Conservation (phyloP, 768 basidiomycete genomes). For the Calocera viscosa region DNA sequence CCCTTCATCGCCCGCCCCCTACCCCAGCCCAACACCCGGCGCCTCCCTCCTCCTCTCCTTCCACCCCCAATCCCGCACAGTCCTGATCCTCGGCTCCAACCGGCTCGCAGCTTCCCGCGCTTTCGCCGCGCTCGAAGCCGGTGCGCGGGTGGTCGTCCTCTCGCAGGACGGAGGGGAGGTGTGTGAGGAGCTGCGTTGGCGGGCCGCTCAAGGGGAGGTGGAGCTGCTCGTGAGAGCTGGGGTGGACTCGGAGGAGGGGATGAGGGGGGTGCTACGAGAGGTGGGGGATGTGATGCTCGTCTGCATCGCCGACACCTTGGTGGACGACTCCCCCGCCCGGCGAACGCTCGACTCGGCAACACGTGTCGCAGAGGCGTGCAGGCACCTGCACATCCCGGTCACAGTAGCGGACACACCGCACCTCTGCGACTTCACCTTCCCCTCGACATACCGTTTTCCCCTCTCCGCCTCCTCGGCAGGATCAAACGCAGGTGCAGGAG, state of each 20-base stretch:
- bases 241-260: constrained; percentile 34
- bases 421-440: constrained; percentile 81
- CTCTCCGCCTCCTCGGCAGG: constrained; percentile 25
- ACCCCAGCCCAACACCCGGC: constrained; percentile 32
- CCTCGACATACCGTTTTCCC: constrained; percentile 70
- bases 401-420: constrained; percentile 81
- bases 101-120: constrained; percentile 72
- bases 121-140: constrained; percentile 69
- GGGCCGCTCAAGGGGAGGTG: constrained; percentile 31
- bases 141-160: constrained; percentile 56
- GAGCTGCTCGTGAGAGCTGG: constrained; percentile 48
- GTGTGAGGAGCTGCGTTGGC: constrained; percentile 63
- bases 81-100: constrained; percentile 68
- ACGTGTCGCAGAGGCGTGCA: constrained; percentile 45
- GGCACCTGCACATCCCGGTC: constrained; percentile 49
- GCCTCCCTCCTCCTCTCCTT: constrained; percentile 74
- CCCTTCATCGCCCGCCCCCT: constrained; percentile 12
- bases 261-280: constrained; percentile 38
- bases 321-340: constrained; percentile 26
- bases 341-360: constrained; percentile 44
- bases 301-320: constrained; percentile 70
- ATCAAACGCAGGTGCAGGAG: constrained; percentile 1
- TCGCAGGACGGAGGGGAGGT: constrained; percentile 37
- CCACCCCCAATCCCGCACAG: constrained; percentile 38
- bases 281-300: constrained; percentile 39